phyloP scores from a whole-genome alignment of 2,329 filamentous ascomycete genomes.

The Xylaria sp. region DNA sequence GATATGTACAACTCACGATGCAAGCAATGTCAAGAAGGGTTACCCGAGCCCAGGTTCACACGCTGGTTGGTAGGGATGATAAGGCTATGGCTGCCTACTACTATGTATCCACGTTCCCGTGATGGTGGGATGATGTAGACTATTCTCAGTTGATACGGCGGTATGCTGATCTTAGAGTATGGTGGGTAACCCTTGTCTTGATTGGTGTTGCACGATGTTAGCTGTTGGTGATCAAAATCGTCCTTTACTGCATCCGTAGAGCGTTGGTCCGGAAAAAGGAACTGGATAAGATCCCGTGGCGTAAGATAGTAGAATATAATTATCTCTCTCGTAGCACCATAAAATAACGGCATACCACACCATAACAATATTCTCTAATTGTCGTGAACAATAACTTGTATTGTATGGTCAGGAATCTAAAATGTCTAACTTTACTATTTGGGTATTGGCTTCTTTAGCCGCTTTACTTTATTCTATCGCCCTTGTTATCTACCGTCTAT shows the following conservation, averaged over 20 bases:
- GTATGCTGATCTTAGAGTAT: neutral
- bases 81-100: slow-evolving; percentile 13
- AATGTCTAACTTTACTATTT: slow-evolving; percentile 14
- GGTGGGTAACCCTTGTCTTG: neutral
- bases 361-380: neutral
- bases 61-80: slow-evolving; percentile 12
- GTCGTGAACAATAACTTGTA: neutral
- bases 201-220: slow-evolving; percentile 5
- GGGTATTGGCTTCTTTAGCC: slow-evolving; percentile 3
- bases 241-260: neutral
- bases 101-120: neutral
- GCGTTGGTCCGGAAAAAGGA: neutral
- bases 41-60: slow-evolving; percentile 12
- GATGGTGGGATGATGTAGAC: neutral
- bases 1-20: neutral
- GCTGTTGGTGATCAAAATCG: neutral
- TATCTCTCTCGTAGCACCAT: neutral
- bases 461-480: slow-evolving; percentile 24
- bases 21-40: neutral
- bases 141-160: neutral
- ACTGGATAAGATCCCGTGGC: neutral
- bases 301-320: neutral
- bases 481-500: slow-evolving; percentile 39
- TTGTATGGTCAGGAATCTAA: neutral
- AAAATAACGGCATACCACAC: slow-evolving; percentile 5